Evolutionary conservation across 768 basidiomycete species (phyloP).

Genomic region (Leccinum olivaceopallidum): DNA sequence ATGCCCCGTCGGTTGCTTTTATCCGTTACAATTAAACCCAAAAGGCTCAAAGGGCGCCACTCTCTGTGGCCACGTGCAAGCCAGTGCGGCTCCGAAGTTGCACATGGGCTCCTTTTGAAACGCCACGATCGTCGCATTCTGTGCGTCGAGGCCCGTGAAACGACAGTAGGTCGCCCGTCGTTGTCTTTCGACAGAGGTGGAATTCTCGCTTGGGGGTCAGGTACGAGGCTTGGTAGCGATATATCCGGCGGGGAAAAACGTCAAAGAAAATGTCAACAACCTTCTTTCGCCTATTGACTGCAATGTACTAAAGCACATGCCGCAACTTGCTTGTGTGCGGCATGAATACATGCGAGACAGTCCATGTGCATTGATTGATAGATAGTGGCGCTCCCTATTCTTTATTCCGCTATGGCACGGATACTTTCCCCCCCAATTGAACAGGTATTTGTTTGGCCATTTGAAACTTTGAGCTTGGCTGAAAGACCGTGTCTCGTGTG

Average conservation of each 20-base stretch:
- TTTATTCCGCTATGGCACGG: too few relatives aligned
- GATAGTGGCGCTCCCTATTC: not conserved
- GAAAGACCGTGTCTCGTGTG: not conserved
- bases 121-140: not conserved
- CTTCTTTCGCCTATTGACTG: not conserved
- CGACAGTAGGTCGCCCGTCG: not conserved
- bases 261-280: not conserved
- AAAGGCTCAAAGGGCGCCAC: constrained; percentile 1
- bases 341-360: not conserved
- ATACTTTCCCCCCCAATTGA: too few relatives aligned
- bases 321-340: not conserved
- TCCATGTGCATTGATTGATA: not conserved
- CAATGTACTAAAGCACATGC: not conserved
- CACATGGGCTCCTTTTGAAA: not conserved
- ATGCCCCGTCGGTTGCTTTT: not conserved
- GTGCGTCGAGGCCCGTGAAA: not conserved
- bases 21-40: constrained; percentile 3
- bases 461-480: too few relatives aligned
- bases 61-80: not conserved
- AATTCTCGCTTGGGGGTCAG: not conserved
- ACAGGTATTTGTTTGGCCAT: not conserved
- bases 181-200: not conserved
- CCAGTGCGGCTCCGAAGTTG: not conserved
- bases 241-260: too few relatives aligned
- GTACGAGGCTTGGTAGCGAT: not conserved